Conservation (phyloP, 2,329 filamentous ascomycete genomes). For the Scedosporium boydii region DNA sequence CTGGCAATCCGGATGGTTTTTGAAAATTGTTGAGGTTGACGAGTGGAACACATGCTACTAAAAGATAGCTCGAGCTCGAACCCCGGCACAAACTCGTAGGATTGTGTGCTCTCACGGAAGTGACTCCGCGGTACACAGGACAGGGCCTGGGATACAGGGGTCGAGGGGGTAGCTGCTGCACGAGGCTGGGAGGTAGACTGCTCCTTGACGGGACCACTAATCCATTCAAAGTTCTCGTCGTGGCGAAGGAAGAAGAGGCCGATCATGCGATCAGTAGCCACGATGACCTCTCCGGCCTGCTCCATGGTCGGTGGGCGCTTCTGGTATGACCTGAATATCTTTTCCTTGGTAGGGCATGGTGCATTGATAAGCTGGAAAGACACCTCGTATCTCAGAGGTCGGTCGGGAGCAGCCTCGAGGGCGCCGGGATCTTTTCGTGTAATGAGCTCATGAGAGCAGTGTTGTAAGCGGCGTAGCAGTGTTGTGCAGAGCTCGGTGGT, state of each 20-base stretch:
- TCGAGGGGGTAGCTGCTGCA: slow-evolving; percentile 26
- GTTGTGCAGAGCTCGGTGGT: slow-evolving; percentile 38
- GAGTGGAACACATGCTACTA: slow-evolving; percentile 28
- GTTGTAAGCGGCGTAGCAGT: slow-evolving; percentile 39
- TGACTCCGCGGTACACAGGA: slow-evolving; percentile 34
- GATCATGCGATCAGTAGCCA: slow-evolving; percentile 39
- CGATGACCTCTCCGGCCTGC: slow-evolving; percentile 34
- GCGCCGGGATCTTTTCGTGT: slow-evolving; percentile 41
- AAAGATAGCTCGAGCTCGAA: slow-evolving; percentile 38
- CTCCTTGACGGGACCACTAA: slow-evolving; percentile 31
- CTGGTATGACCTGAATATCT: slow-evolving; percentile 40
- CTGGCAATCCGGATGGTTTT: slow-evolving; percentile 34
- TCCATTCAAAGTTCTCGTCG: slow-evolving; percentile 40
- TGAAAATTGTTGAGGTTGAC: slow-evolving; percentile 24
- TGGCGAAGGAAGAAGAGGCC: slow-evolving; percentile 40
- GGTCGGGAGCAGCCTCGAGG: slow-evolving; percentile 28
- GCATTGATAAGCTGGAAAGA: slow-evolving; percentile 28
- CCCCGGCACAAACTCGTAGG: slow-evolving; percentile 38
- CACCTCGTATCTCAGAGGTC: slow-evolving; percentile 38
- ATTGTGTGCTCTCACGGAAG: slow-evolving; percentile 33
- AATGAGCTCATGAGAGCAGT: slow-evolving; percentile 43
- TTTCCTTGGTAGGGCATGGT: slow-evolving; percentile 28
- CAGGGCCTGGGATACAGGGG: slow-evolving; percentile 33
- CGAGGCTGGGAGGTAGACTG: slow-evolving; percentile 24
- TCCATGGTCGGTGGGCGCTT: slow-evolving; percentile 32